Evolutionary conservation across 2,329 filamentous ascomycete species (phyloP).

Genomic region (Botrytis tulipae): DNA sequence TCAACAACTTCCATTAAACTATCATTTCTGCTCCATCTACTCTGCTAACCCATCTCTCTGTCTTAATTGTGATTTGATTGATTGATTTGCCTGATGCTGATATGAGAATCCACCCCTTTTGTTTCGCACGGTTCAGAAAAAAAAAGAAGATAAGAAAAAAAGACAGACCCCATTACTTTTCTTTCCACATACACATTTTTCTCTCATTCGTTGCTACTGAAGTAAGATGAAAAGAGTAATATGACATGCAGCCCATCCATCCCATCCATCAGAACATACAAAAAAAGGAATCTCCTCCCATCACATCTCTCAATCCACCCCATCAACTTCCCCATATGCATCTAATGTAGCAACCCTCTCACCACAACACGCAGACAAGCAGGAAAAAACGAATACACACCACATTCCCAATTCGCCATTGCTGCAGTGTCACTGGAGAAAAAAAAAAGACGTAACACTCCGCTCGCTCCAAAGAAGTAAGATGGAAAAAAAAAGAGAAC

Average conservation of each 20-base stretch:
- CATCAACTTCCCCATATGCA: constrained; percentile 3
- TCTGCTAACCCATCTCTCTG: neutral
- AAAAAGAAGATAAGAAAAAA: neutral
- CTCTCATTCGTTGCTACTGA: constrained; percentile 30
- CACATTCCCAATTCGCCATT: constrained; percentile 36
- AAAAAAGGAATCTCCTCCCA: neutral
- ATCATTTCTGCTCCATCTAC: neutral
- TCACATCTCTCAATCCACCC: neutral
- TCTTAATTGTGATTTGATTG: neutral
- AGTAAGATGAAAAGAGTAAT: constrained; percentile 26
- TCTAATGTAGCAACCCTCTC: constrained; percentile 1
- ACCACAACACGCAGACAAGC: constrained; percentile 4
- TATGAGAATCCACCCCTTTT: constrained; percentile 3
- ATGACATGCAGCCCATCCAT: constrained; percentile 1
- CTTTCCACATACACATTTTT: constrained; percentile 24
- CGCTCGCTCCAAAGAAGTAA: constrained; percentile 20
- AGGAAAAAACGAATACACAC: constrained; percentile 3
- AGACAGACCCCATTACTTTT: constrained; percentile 7
- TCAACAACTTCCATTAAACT: constrained; percentile 8
- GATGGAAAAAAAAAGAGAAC: constrained; percentile 14
- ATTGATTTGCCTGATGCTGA: constrained; percentile 1
- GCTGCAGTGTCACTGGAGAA: constrained; percentile 23
- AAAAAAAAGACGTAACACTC: constrained; percentile 11
- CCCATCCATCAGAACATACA: constrained; percentile 5
- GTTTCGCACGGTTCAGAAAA: neutral